Conservation (phyloP, 257 asterid genomes). For the Solanum pennellii region DNA sequence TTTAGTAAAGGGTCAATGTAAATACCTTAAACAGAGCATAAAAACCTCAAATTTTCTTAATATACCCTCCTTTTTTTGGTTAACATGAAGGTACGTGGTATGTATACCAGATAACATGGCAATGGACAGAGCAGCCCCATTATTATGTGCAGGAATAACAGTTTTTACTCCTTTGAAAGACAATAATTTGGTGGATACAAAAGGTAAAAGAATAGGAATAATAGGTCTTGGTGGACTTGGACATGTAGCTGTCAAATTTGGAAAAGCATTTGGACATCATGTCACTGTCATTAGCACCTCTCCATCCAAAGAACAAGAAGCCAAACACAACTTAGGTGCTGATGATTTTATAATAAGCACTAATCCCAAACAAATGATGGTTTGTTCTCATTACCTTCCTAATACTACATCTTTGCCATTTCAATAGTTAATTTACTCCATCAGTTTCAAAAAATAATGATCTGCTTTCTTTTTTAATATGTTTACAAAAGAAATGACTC, state of each 20-base stretch:
- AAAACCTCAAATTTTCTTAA: neutral
- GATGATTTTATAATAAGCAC: slow-evolving; percentile 81
- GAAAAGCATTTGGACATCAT: slow-evolving; percentile 71
- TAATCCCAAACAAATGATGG: slow-evolving; percentile 51
- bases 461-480: no score
- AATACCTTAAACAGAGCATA: neutral
- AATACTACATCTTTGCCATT: neutral
- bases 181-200: slow-evolving; percentile 27
- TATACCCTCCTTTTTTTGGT: neutral
- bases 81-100: slow-evolving; percentile 49
- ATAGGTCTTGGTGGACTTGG: slow-evolving; percentile 83
- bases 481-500: no score
- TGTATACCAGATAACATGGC: slow-evolving; percentile 59
- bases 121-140: slow-evolving; percentile 83
- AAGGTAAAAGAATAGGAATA: slow-evolving; percentile 46
- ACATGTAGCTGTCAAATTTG: slow-evolving; percentile 76
- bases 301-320: slow-evolving; percentile 72
- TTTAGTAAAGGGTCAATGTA: neutral
- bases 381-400: neutral
- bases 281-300: slow-evolving; percentile 81
- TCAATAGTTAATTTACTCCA: no score
- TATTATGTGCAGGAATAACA: slow-evolving; percentile 70
- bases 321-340: slow-evolving; percentile 46
- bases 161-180: slow-evolving; percentile 67
- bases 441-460: no score